These are phyloP conservation scores for Geranomyces michiganensis DNA, from an alignment of 192 early-diverging fungal genomes.

Conservation along the genomic window DNA sequence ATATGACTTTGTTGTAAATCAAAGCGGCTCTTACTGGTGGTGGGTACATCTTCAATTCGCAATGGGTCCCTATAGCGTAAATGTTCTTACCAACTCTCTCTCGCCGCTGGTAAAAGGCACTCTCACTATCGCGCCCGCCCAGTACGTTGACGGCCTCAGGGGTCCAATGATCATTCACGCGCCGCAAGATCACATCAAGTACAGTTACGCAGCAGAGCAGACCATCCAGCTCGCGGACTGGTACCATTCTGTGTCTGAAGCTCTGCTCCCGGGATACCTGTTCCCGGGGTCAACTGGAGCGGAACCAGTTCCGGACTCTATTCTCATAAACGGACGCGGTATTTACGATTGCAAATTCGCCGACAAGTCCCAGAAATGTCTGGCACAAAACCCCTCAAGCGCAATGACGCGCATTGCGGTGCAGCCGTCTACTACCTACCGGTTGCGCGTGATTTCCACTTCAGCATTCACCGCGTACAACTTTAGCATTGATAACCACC, in stretches of 20 bases:
- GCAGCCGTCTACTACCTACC: conserved; percentile 75
- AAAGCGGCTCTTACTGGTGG: no score
- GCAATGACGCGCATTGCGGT: conserved; percentile 48
- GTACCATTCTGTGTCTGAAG: neutral
- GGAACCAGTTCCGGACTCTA: no score
- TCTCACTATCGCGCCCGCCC: conserved; percentile 62
- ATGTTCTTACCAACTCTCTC: conserved; percentile 41
- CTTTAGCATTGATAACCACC: conserved; percentile 78
- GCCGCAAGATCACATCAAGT: neutral
- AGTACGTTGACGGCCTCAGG: conserved; percentile 80
- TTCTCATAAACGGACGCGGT: no score
- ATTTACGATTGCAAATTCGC: no score
- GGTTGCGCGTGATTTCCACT: conserved; percentile 81
- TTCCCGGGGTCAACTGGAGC: no score
- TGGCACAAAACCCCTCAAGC: neutral
- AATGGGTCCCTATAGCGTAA: conserved; percentile 54
- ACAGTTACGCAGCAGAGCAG: neutral
- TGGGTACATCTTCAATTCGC: no score
- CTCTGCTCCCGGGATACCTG: no score
- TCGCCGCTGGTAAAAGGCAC: no score
- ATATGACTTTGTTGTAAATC: no score
- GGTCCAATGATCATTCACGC: conserved; percentile 23
- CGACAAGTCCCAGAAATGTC: no score
- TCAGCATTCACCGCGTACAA: conserved; percentile 54
- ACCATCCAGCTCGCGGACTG: neutral